These are phyloP conservation scores for Phytophthora idaei DNA, from an alignment of 352 stramenopile genomes.

Conservation along the genomic window DNA sequence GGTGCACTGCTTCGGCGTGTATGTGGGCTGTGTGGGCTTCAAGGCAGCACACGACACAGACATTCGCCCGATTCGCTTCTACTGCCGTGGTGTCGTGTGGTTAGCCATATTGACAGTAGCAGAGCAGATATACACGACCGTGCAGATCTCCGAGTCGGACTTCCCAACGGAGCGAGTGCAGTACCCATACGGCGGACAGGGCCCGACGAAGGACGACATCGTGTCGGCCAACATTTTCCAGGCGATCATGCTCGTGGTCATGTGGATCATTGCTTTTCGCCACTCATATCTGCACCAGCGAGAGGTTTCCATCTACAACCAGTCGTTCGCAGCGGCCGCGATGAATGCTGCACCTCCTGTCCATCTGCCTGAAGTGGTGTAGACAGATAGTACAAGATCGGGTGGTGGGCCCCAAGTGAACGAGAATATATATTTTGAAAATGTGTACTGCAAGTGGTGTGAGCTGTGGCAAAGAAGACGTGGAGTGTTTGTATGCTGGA, in stretches of 20 bases:
- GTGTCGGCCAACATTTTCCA: slow-evolving; percentile 88
- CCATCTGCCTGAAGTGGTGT: slow-evolving; percentile 71
- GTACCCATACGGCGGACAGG: slow-evolving; percentile 75
- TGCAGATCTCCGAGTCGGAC: slow-evolving; percentile 80
- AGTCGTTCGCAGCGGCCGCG: slow-evolving; percentile 75
- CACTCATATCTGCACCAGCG: slow-evolving; percentile 80
- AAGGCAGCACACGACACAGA: slow-evolving; percentile 88
- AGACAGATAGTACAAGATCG: slow-evolving; percentile 28
- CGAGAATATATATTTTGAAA: slow-evolving; percentile 40
- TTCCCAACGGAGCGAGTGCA: slow-evolving; percentile 72
- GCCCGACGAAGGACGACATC: slow-evolving; percentile 83
- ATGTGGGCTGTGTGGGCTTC: slow-evolving; percentile 86
- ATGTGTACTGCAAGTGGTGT: slow-evolving; percentile 3
- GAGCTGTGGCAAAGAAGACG: too few relatives aligned
- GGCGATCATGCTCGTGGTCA: slow-evolving; percentile 81
- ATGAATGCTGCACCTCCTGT: slow-evolving; percentile 84
- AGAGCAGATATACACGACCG: slow-evolving; percentile 86
- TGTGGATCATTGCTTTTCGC: slow-evolving; percentile 84
- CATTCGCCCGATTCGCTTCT: slow-evolving; percentile 86
- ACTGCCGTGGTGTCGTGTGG: slow-evolving; percentile 79
- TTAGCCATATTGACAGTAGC: slow-evolving; percentile 76
- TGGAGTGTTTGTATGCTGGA: too few relatives aligned
- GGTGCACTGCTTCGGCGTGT: slow-evolving; percentile 84
- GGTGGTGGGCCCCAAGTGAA: slow-evolving; percentile 17
- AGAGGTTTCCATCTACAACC: slow-evolving; percentile 83